Conservation (phyloP, 2,329 filamentous ascomycete species). For the Exophiala sp. region DNA sequence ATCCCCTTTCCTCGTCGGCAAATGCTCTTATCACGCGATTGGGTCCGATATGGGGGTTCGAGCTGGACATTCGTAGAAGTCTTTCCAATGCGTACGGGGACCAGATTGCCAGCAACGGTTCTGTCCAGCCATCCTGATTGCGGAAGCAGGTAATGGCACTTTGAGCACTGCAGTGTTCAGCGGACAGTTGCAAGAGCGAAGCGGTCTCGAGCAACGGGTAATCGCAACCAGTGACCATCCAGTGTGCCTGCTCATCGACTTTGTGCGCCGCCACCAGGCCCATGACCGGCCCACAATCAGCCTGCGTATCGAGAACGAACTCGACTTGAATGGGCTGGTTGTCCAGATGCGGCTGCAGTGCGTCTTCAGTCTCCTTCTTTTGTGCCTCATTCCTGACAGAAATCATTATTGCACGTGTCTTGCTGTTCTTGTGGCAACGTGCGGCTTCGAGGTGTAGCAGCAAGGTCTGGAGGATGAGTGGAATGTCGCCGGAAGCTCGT, state of each 20-base stretch:
- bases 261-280: slow-evolving; percentile 34
- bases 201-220: slow-evolving; percentile 33
- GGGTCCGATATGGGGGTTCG: not conserved
- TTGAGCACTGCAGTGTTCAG: slow-evolving; percentile 18
- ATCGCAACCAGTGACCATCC: slow-evolving; percentile 36
- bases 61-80: not conserved
- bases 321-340: slow-evolving; percentile 10
- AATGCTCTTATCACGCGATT: not conserved
- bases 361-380: slow-evolving; percentile 29
- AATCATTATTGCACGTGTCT: not conserved
- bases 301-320: slow-evolving; percentile 8
- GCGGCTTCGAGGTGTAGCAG: slow-evolving; percentile 27
- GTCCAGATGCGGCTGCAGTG: slow-evolving; percentile 21
- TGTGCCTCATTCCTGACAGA: slow-evolving; percentile 1
- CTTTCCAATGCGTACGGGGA: slow-evolving; percentile 30
- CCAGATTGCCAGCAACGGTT: slow-evolving; percentile 40
- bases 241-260: slow-evolving; percentile 28
- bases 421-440: slow-evolving; percentile 21
- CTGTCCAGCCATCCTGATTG: slow-evolving; percentile 30
- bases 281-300: slow-evolving; percentile 27
- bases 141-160: slow-evolving; percentile 36
- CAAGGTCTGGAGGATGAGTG: slow-evolving; percentile 30
- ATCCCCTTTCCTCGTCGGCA: not conserved
- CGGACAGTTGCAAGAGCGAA: slow-evolving; percentile 31
- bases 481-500: slow-evolving; percentile 16